Evolutionary conservation across 1,284 basidiomycete genomes (phyloP).

Genomic region (Ceratobasidium papillatum): DNA sequence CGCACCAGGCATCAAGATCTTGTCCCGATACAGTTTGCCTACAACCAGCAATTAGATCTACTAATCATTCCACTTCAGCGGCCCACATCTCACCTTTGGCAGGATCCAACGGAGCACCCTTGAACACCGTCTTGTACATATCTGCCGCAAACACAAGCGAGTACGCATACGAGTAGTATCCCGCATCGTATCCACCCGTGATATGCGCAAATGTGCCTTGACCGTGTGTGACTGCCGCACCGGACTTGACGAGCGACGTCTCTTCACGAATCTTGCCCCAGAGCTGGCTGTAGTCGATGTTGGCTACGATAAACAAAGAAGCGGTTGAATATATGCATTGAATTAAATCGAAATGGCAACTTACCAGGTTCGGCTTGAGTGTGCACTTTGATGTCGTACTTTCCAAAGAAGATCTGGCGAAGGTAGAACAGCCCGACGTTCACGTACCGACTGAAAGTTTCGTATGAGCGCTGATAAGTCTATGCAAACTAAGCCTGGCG

Average conservation of each 20-base stretch:
- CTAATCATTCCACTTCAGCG: background rate
- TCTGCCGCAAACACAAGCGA: slow-evolving; percentile 79
- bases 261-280: slow-evolving; percentile 76
- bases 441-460: slow-evolving; percentile 68
- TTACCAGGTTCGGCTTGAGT: slow-evolving; percentile 64
- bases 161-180: slow-evolving; percentile 80
- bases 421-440: slow-evolving; percentile 83
- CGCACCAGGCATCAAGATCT: slow-evolving; percentile 65
- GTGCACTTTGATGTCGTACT: slow-evolving; percentile 80
- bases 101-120: slow-evolving; percentile 74
- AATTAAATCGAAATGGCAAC: slow-evolving; percentile 30
- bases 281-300: slow-evolving; percentile 72
- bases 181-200: slow-evolving; percentile 75
- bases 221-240: slow-evolving; percentile 66
- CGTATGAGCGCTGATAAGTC: background rate
- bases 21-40: slow-evolving; percentile 58
- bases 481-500: slow-evolving; percentile 37
- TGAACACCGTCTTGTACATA: slow-evolving; percentile 84
- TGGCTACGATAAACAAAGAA: slow-evolving; percentile 54
- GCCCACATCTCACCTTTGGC: slow-evolving; percentile 56
- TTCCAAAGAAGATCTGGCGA: slow-evolving; percentile 83
- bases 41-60: slow-evolving; percentile 10
- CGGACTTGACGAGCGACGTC: slow-evolving; percentile 72
- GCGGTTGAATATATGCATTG: background rate
- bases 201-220: slow-evolving; percentile 77